phyloP scores from a whole-genome alignment of 1,139 yeast genomes.

The Keqinozyma sinolaborantium region DNA sequence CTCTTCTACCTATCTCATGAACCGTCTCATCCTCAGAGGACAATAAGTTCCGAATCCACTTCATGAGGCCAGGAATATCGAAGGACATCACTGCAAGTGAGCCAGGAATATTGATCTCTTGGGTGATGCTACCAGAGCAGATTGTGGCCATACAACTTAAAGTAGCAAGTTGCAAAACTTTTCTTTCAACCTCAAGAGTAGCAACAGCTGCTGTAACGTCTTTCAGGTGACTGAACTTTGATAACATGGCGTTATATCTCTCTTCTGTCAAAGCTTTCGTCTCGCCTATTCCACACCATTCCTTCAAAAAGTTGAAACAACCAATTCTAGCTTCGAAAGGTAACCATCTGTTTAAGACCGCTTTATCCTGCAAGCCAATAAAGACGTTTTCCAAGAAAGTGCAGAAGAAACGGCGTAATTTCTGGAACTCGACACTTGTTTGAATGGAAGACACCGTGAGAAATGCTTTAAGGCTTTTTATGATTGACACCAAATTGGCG shows the following conservation, averaged over 20 bases:
- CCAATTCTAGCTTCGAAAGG: conserved; percentile 86
- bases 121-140: conserved; percentile 63
- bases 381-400: conserved; percentile 71
- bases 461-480: conserved; percentile 64
- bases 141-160: conserved; percentile 82
- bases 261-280: conserved; percentile 57
- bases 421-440: conserved; percentile 67
- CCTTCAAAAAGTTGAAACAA: conserved; percentile 77
- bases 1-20: conserved; percentile 65
- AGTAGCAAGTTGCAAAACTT: conserved; percentile 67
- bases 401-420: conserved; percentile 76
- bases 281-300: conserved; percentile 93
- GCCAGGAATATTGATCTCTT: conserved; percentile 44
- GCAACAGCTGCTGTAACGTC: conserved; percentile 62
- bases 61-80: conserved; percentile 63
- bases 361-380: conserved; percentile 42
- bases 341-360: conserved; percentile 52
- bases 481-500: conserved; percentile 57
- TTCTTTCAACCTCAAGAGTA: conserved; percentile 77
- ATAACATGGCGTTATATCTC: conserved; percentile 62
- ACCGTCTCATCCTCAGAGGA: conserved; percentile 57
- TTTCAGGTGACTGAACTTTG: conserved; percentile 36
- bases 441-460: conserved; percentile 60
- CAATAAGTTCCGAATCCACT: conserved; percentile 76
- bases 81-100: conserved; percentile 55